Conservation (phyloP, 139 green algal genomes). For the Ulvella scutata region DNA sequence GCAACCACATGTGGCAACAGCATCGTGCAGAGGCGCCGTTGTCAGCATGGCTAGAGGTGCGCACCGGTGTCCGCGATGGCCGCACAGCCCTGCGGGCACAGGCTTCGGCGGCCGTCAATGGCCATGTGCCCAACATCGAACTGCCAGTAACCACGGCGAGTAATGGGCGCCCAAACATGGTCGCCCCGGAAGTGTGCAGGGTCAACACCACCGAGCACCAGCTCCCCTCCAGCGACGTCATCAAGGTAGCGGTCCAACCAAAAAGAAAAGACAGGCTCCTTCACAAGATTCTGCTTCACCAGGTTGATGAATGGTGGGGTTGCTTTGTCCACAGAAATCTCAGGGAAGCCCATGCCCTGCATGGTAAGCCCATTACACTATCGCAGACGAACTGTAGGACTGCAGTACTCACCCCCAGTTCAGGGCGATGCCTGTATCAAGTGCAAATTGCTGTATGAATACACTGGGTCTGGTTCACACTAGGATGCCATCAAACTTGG, state of each 20-base stretch:
- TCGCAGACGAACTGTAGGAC: no score
- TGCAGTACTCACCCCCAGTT: no score
- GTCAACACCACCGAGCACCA: slow-evolving; percentile 88
- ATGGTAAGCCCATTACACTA: not conserved
- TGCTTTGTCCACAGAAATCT: slow-evolving; percentile 71
- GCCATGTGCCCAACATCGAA: slow-evolving; percentile 65
- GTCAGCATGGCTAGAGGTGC: no score
- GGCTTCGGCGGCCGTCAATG: slow-evolving; percentile 16
- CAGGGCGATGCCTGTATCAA: no score
- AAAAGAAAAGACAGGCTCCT: slow-evolving; percentile 88
- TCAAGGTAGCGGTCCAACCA: slow-evolving; percentile 80
- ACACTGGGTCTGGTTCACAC: slow-evolving; percentile 1
- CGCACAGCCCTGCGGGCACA: slow-evolving; percentile 50
- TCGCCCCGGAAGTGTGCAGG: slow-evolving; percentile 70
- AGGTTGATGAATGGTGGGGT: slow-evolving; percentile 78
- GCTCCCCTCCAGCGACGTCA: slow-evolving; percentile 62
- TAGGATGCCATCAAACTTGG: slow-evolving; percentile 97
- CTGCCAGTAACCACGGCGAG: slow-evolving; percentile 87
- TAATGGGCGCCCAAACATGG: slow-evolving; percentile 77
- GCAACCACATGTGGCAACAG: slow-evolving; percentile 20
- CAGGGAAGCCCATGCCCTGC: slow-evolving; percentile 82
- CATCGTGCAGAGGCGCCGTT: slow-evolving; percentile 12
- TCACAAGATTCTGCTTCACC: slow-evolving; percentile 55
- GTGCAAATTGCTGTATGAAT: no score
- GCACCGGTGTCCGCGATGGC: slow-evolving; percentile 82